Evolutionary conservation across 2,329 filamentous ascomycete genomes (phyloP), one percentile per base, ranked within the genome.

Genomic region (Phyllosticta ampelicida): DNA sequence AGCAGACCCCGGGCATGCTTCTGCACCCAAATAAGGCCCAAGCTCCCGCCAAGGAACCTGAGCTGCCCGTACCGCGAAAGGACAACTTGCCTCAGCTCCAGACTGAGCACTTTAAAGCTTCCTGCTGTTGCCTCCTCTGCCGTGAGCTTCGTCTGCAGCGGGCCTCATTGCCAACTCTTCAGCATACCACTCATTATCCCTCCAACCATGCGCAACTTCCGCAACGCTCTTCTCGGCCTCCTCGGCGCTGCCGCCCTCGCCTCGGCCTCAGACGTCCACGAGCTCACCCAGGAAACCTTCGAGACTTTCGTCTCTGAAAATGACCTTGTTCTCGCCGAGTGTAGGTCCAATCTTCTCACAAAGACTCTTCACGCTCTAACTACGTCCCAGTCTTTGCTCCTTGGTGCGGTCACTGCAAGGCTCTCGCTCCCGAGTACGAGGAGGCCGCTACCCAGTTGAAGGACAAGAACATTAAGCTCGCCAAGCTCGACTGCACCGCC

Each of bases 331-430:
- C 86, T 99, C 62, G 90, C 90, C 67, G 91, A 99, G 79, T 99
- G 89, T 92, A 80, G 77, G 87, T 77, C 48, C 51, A 44, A 54
- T 29, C 60, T 16, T 20, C 19, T 16, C n/a, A 53, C 26, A 36
- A 5, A 8, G 16, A 36, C 48, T 13, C 60, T 57, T 61, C n/a
- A 52, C 49, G 18, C 54, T 60, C 74, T 81, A 69, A 80, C 70
- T 61, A 52, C n/a, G 9, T 21, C 26, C 51, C 58, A 90, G 87
- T 96, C 84, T 96, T 89, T 74, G 92, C 92, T 65, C 91, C 92
- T 67, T 95, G 92, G 91, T 95, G 89, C 67, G 92, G 91, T 65
- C 92, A 97, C 82, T 97, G 92, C 87, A 97, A 99, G 82, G 92
- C 92, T 61, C 89, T 99, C 65, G 94, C 88, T 62, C 88, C 89